Base-by-base conservation (phyloP, 73 alveolate species). In the Blepharisma japonicum region DNA sequence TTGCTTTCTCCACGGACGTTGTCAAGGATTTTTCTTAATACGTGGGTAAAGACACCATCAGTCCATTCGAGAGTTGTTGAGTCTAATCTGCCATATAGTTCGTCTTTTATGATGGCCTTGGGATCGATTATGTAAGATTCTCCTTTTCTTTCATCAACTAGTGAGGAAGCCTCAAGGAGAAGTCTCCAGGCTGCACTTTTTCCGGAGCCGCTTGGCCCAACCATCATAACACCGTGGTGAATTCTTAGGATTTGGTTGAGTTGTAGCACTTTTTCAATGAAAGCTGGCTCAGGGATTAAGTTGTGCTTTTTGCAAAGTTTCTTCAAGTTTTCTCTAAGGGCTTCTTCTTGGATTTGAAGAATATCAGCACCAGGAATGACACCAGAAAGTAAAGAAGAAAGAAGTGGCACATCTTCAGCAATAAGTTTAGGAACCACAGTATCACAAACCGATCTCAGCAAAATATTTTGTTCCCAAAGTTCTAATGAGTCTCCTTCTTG, bases 31-130 rank as follows among this genome's bases (percentile, higher is more conserved):
- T 91, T 93, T 85, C 99, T 86, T 47, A 97, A 86, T 9, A 93
- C 96, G 39, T 90, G 95, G 8, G 99, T 97, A 91, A 97, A 96
- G 55, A 97, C 99, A 21, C 99, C 99, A 87, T 97, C 99, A 5
- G 99, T 97, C 99, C 99, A 97, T 79, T 97, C 99, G 54, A 94
- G 88, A 6, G 99, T 97, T 0, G 99, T 97, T 9, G 98, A 94
- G 77, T 97, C 99, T 72, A 97, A 80, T 90, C 90, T 95, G 45
- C 99, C 99, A 71, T 97, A 97, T 53, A 97, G 92, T 55, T 97
- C 99, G 83, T 97, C 99, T 81, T 97, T 97, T 70, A 83, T 77
- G 53, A 97, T 97, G 1, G 99, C 99, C 74, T 97, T 97, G 48
- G 99, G 99, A 77, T 97, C 99, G 5, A 97, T 96, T 6, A 97